Conservation (phyloP, 2,329 filamentous ascomycete species). For the Decorospora gaudefroyi region DNA sequence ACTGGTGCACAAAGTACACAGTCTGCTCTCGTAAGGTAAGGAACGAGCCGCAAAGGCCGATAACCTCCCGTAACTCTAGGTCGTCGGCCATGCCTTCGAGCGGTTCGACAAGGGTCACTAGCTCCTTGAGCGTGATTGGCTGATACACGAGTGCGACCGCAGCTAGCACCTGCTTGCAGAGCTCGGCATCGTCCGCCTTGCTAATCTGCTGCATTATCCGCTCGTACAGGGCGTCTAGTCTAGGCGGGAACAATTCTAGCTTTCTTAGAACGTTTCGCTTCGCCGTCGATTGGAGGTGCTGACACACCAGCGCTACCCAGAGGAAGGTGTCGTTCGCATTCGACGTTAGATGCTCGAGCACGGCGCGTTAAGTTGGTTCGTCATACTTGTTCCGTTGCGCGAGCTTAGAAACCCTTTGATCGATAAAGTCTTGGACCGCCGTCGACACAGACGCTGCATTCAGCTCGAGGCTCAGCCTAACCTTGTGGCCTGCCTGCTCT, state of each 20-base stretch:
- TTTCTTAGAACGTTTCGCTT: slow-evolving; percentile 15
- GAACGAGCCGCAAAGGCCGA: background rate
- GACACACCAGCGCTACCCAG: too few relatives aligned
- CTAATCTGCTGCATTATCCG: slow-evolving; percentile 48
- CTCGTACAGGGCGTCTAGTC: slow-evolving; percentile 47
- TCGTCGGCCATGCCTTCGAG: background rate
- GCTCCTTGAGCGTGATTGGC: slow-evolving; percentile 47
- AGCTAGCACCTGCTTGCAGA: slow-evolving; percentile 47
- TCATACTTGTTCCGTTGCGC: slow-evolving; percentile 27
- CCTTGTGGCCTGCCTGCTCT: slow-evolving; percentile 14
- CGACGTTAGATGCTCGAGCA: slow-evolving; percentile 22
- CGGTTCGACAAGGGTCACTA: slow-evolving; percentile 14
- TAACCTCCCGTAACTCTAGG: background rate
- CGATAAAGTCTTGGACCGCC: slow-evolving; percentile 49
- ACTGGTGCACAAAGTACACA: slow-evolving; percentile 2
- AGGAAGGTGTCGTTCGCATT: slow-evolving; percentile 52
- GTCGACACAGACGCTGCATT: slow-evolving; percentile 41
- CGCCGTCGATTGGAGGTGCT: slow-evolving; percentile 32
- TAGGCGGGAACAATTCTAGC: slow-evolving; percentile 40
- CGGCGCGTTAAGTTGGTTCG: slow-evolving; percentile 8
- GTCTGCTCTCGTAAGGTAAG: too few relatives aligned
- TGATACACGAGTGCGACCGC: slow-evolving; percentile 39
- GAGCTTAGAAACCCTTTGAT: slow-evolving; percentile 21
- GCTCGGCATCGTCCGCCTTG: slow-evolving; percentile 28
- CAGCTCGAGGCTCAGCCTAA: slow-evolving; percentile 39